A percentile compares a stretch with the other conserved stretches of the same genome.
phyloP scores from a whole-genome alignment of 1,284 basidiomycete species.

The Trametes sp. region DNA sequence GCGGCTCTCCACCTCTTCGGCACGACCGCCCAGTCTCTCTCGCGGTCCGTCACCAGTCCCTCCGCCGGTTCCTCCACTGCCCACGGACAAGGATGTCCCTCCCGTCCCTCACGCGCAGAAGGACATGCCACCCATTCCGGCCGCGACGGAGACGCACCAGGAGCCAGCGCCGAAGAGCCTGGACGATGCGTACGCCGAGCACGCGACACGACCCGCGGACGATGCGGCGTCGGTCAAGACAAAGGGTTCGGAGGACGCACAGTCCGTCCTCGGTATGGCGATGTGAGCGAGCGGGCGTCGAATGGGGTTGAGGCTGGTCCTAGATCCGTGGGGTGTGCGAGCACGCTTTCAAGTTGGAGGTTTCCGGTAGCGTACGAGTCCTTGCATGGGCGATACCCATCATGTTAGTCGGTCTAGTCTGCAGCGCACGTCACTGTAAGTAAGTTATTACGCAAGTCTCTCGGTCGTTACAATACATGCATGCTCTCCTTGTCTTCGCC shows the following conservation, averaged over 20 bases:
- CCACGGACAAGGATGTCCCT: constrained; percentile 22
- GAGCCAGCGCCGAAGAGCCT: constrained; percentile 30
- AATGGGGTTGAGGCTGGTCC: constrained; percentile 14
- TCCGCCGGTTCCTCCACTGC: constrained; percentile 20
- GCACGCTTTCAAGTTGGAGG: neutral
- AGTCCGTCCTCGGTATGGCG: constrained; percentile 29
- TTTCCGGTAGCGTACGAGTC: constrained; percentile 9
- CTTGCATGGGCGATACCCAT: constrained; percentile 15
- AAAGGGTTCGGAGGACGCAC: constrained; percentile 30
- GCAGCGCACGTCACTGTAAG: constrained; percentile 1
- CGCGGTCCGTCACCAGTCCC: constrained; percentile 26
- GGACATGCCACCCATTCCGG: constrained; percentile 17
- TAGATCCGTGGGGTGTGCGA: neutral
- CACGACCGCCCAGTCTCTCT: constrained; percentile 22
- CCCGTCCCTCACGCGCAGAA: constrained; percentile 15
- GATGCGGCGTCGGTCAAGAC: constrained; percentile 12
- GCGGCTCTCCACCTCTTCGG: constrained; percentile 43
- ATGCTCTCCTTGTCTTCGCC: neutral
- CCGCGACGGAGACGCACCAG: neutral
- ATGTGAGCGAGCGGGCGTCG: constrained; percentile 25
- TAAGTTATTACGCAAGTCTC: constrained; percentile 28
- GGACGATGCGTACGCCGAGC: constrained; percentile 26
- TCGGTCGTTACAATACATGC: constrained; percentile 16
- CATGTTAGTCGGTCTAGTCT: constrained; percentile 1
- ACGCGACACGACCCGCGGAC: constrained; percentile 2